These are phyloP conservation scores for Ascochyta viciae-villosae DNA, from an alignment of 2,329 filamentous ascomycete genomes.

Conservation along the genomic window DNA sequence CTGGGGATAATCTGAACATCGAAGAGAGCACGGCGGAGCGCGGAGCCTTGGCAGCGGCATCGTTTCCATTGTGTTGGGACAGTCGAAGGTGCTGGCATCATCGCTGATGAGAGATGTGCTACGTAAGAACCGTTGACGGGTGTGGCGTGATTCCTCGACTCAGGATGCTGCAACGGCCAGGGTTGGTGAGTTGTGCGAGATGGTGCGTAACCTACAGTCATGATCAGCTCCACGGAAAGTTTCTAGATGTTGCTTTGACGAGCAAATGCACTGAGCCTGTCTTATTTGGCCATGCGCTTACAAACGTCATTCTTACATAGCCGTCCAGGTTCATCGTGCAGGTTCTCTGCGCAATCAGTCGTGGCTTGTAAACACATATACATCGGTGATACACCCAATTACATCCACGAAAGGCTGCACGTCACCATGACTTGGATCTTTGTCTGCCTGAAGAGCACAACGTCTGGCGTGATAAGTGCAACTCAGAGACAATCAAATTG, in stretches of 20 bases:
- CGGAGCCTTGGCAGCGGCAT: slow-evolving; percentile 3
- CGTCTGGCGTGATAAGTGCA: no score
- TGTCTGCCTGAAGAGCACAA: no score
- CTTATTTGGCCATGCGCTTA: neutral
- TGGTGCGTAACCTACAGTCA: neutral
- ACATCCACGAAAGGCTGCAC: no score
- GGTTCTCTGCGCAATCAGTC: neutral
- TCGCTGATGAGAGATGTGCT: neutral
- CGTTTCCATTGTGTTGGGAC: slow-evolving; percentile 3
- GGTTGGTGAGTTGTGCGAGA: neutral
- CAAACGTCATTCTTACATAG: neutral
- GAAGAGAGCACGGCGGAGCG: neutral
- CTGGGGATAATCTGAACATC: neutral
- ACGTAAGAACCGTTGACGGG: neutral
- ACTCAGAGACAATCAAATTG: no score
- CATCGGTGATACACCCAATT: no score
- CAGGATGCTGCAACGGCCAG: neutral
- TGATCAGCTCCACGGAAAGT: neutral
- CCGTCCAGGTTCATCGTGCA: neutral
- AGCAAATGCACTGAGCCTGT: neutral
- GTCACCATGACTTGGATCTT: no score
- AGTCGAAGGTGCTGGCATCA: neutral
- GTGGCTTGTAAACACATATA: no score
- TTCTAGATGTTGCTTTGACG: neutral
- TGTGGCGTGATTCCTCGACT: neutral